Conservation (phyloP, 2,329 filamentous ascomycete genomes). For the Stachybotrys chlorohalonatus region DNA sequence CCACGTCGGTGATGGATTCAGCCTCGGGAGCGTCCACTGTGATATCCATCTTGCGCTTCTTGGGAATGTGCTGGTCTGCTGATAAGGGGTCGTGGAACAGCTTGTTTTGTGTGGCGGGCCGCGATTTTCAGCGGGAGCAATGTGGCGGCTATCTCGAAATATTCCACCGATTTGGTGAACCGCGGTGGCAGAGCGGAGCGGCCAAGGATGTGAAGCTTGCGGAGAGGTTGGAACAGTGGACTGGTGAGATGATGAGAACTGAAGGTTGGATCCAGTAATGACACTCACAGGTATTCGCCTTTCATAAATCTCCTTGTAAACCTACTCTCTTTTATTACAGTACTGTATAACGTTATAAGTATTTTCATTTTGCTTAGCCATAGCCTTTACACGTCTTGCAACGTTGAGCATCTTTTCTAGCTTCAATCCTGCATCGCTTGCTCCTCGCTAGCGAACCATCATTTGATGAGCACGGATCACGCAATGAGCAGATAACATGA, state of each 20-base stretch:
- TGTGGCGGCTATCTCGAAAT: slow-evolving; percentile 6
- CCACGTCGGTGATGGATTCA: background rate
- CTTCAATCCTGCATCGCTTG: too few species aligned
- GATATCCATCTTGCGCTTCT: background rate
- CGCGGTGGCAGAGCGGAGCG: background rate
- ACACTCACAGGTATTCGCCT: background rate
- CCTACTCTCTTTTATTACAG: too few species aligned
- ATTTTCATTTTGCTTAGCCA: too few species aligned
- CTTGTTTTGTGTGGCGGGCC: slow-evolving; percentile 7
- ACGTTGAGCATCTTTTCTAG: too few species aligned
- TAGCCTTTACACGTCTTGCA: too few species aligned
- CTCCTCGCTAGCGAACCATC: too few species aligned
- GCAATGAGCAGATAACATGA: too few species aligned
- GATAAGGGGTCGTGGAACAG: slow-evolving; percentile 10
- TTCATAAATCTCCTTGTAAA: too few species aligned
- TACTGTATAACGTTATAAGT: too few species aligned
- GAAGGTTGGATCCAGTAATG: background rate
- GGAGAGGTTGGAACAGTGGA: background rate
- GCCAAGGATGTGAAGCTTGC: background rate
- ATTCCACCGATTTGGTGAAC: background rate
- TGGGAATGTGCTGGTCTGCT: slow-evolving; percentile 2
- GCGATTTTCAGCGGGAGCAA: slow-evolving; percentile 6
- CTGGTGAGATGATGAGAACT: background rate
- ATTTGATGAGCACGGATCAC: too few species aligned
- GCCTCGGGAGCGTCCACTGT: background rate